These are phyloP conservation scores for Psilocybe cubensis DNA, from an alignment of 768 basidiomycete genomes.

Conservation along the genomic window DNA sequence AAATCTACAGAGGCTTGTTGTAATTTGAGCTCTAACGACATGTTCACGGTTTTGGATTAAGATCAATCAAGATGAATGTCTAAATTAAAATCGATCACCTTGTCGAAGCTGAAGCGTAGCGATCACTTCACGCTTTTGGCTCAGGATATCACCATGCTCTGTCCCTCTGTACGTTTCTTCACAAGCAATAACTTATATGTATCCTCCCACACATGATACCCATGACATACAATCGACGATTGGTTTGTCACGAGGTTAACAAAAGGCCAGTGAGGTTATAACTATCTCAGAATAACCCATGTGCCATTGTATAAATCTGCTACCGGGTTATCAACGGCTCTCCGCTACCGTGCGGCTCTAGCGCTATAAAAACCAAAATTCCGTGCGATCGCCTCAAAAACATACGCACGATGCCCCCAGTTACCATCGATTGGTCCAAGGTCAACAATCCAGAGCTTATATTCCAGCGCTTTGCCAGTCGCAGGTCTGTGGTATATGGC, in stretches of 20 bases:
- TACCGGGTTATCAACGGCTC: conserved; percentile 6
- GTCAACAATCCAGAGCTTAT: conserved; percentile 69
- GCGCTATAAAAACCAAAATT: conserved; percentile 5
- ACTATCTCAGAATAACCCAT: conserved; percentile 1
- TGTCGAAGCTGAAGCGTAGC: too few species aligned
- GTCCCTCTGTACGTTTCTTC: neutral
- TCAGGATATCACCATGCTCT: neutral
- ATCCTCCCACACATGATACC: neutral
- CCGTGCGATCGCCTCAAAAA: neutral
- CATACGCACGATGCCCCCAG: conserved; percentile 35
- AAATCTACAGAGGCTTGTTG: conserved; percentile 76
- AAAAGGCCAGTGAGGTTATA: neutral
- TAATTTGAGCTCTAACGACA: conserved; percentile 62
- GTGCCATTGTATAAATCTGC: conserved; percentile 1
- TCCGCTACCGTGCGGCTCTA: conserved; percentile 1
- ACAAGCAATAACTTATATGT: neutral
- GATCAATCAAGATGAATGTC: conserved; percentile 8
- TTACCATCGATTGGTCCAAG: conserved; percentile 55
- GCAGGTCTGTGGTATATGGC: conserved; percentile 85
- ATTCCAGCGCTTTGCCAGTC: conserved; percentile 77
- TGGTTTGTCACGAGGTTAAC: conserved; percentile 1
- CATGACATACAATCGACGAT: neutral
- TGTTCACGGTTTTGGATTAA: conserved; percentile 15
- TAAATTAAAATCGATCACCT: too few species aligned
- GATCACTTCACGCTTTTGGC: neutral